These are phyloP conservation scores for Pyrenophora seminiperda DNA, from an alignment of 2,329 filamentous ascomycete species.

Conservation along the genomic window DNA sequence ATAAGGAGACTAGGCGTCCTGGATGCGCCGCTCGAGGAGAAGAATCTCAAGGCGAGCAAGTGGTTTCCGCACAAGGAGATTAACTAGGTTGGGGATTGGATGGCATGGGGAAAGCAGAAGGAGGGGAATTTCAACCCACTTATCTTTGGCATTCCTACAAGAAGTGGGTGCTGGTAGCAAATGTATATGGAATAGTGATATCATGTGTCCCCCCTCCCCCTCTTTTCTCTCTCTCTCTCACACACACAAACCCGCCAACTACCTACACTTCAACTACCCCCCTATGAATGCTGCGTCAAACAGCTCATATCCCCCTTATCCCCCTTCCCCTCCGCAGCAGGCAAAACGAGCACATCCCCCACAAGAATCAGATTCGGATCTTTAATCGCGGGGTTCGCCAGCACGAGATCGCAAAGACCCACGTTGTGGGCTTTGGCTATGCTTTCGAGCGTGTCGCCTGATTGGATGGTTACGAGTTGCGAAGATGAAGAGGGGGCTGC, in stretches of 20 bases:
- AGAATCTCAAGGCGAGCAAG: constrained; percentile 53
- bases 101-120: no score
- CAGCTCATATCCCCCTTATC: no score
- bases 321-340: no score
- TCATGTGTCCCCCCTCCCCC: no score
- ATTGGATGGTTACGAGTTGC: not conserved
- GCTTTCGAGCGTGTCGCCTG: constrained; percentile 1
- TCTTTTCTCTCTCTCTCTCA: no score
- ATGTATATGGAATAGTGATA: not conserved
- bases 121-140: no score
- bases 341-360: no score
- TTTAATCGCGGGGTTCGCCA: not conserved
- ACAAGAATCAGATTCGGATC: no score
- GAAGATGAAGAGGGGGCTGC: not conserved
- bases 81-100: constrained; percentile 27
- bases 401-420: not conserved
- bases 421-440: not conserved
- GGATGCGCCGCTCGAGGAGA: constrained; percentile 77
- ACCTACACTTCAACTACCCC: no score
- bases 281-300: no score
- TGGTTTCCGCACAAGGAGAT: constrained; percentile 52
- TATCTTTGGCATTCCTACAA: no score
- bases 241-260: no score
- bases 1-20: constrained; percentile 86
- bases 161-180: not conserved